Evolutionary conservation across 306 rosid species (phyloP).

Genomic region (Begonia loranthoides): DNA sequence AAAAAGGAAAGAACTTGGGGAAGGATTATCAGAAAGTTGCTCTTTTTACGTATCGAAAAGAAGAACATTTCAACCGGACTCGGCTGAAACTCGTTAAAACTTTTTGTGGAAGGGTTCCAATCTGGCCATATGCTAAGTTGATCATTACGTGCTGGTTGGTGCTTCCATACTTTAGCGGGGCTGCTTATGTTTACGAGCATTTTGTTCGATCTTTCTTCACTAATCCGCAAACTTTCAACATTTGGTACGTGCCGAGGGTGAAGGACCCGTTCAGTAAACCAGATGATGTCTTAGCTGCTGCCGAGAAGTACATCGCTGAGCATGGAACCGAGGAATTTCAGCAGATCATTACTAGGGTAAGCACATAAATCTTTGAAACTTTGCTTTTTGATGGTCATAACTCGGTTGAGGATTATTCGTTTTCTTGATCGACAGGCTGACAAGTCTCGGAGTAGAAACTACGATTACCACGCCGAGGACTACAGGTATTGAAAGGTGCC

Average conservation of each 20-base stretch:
- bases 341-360: conserved; percentile 64
- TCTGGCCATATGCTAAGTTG: conserved; percentile 93
- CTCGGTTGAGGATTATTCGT: background rate
- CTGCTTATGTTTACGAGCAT: conserved; percentile 86
- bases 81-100: conserved; percentile 6
- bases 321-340: conserved; percentile 61
- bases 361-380: conserved; percentile 5
- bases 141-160: conserved; percentile 82
- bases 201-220: conserved; percentile 66
- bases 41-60: background rate
- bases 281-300: conserved; percentile 74
- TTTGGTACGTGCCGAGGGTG: conserved; percentile 86
- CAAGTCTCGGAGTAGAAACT: conserved; percentile 29
- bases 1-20: no score
- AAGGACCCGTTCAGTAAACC: conserved; percentile 39
- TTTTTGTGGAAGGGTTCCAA: conserved; percentile 57
- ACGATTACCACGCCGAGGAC: conserved; percentile 20
- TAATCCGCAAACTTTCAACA: conserved; percentile 61
- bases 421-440: conserved; percentile 51
- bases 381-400: background rate
- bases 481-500: conserved; percentile 10
- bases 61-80: background rate
- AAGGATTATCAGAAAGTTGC: no score
- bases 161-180: conserved; percentile 83
- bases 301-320: conserved; percentile 77